Evolutionary conservation across 2,329 filamentous ascomycete genomes (phyloP).

Genomic region (Paraconiothyrium sp.): DNA sequence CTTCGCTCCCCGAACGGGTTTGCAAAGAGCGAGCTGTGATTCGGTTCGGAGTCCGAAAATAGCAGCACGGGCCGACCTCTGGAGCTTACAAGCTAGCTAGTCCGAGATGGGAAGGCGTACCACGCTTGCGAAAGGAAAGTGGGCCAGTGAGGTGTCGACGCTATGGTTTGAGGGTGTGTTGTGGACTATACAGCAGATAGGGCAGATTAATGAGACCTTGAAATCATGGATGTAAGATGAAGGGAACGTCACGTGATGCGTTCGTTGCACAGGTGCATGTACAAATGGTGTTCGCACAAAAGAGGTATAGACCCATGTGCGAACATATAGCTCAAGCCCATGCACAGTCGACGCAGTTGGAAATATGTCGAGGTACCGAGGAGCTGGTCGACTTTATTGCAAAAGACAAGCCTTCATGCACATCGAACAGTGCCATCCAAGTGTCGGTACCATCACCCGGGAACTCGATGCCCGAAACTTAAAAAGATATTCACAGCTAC

Average conservation of each 20-base stretch:
- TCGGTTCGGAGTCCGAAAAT: conserved; percentile 16
- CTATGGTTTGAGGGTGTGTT: neutral
- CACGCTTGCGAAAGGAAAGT: neutral
- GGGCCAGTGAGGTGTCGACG: neutral
- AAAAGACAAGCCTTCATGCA: neutral
- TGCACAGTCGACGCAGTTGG: neutral
- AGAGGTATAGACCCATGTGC: neutral
- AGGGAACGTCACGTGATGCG: too few species aligned
- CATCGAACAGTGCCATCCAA: neutral
- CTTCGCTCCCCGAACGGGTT: conserved; percentile 16
- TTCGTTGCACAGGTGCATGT: too few species aligned
- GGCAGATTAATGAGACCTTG: too few species aligned
- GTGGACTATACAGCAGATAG: neutral
- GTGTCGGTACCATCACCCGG: neutral
- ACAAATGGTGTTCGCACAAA: too few species aligned
- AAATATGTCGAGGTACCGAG: neutral
- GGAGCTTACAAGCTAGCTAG: neutral
- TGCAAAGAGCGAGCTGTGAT: conserved; percentile 9
- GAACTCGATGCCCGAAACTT: neutral
- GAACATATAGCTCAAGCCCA: neutral
- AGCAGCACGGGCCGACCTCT: conserved; percentile 5
- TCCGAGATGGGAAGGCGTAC: neutral
- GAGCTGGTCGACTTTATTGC: neutral
- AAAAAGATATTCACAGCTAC: neutral
- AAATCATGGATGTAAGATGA: too few species aligned